phyloP scores from a whole-genome alignment of 2,329 filamentous ascomycete genomes.

The Talaromyces funiculosus region DNA sequence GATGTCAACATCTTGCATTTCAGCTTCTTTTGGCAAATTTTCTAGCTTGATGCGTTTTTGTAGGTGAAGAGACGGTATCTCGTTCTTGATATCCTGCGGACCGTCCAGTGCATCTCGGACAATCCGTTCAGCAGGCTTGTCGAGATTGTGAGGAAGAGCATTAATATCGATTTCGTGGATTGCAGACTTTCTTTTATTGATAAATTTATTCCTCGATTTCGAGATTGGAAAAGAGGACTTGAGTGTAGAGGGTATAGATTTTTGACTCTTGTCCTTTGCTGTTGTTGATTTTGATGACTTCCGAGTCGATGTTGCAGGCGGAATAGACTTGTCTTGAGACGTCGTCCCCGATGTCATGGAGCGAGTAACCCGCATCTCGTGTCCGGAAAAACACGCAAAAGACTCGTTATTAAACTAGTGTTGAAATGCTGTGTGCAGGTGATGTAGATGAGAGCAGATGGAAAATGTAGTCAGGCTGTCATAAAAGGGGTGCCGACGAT shows the following conservation, averaged over 20 bases:
- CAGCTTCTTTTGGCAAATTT: neutral
- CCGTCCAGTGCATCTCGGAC: neutral
- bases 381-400: neutral
- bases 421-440: neutral
- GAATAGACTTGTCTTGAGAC: constrained; percentile 34
- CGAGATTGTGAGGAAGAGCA: constrained; percentile 55
- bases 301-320: constrained; percentile 23
- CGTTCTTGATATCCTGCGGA: neutral
- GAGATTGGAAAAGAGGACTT: constrained; percentile 1
- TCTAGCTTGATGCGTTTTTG: constrained; percentile 11
- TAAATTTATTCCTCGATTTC: constrained; percentile 21
- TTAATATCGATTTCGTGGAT: constrained; percentile 25
- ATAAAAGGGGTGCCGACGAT: neutral
- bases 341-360: constrained; percentile 20
- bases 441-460: neutral
- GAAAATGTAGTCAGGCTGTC: neutral
- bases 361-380: constrained; percentile 22
- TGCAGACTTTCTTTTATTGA: constrained; percentile 19
- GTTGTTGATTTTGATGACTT: neutral
- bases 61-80: neutral
- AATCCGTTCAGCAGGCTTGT: constrained; percentile 21
- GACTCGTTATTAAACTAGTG: neutral
- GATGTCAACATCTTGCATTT: constrained; percentile 1
- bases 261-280: neutral
- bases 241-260: neutral